These are phyloP conservation scores for Phytopythium kandeliae DNA, from an alignment of 352 stramenopile genomes.

Conservation along the genomic window DNA sequence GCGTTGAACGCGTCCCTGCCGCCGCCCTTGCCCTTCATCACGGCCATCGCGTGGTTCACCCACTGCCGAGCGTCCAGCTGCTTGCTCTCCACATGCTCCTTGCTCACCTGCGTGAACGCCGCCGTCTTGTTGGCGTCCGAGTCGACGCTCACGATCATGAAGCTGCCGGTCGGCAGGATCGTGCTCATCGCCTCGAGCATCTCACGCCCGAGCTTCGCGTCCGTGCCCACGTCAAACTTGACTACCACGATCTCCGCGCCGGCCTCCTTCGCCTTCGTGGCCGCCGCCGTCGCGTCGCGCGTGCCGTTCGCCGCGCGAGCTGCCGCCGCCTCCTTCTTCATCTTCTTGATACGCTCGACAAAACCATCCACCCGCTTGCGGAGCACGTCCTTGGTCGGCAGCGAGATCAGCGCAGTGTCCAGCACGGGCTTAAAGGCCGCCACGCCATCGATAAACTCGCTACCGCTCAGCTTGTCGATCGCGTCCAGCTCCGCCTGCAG, in stretches of 20 bases:
- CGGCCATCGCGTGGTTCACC: constrained; percentile 88
- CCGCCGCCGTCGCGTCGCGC: constrained; percentile 46
- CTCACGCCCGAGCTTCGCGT: constrained; percentile 93
- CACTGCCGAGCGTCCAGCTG: constrained; percentile 90
- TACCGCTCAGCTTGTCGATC: constrained; percentile 59
- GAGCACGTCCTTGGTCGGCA: constrained; percentile 88
- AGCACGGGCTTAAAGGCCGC: constrained; percentile 90
- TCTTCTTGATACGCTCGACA: constrained; percentile 76
- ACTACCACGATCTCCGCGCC: constrained; percentile 77
- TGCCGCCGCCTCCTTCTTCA: constrained; percentile 69
- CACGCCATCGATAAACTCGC: constrained; percentile 83
- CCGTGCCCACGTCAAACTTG: constrained; percentile 90
- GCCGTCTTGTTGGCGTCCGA: constrained; percentile 91
- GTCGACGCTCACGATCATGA: constrained; percentile 92
- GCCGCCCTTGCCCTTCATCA: constrained; percentile 93
- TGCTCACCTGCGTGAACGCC: constrained; percentile 90
- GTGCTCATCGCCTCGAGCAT: constrained; percentile 90
- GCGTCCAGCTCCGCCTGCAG: constrained; percentile 70
- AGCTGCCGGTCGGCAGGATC: constrained; percentile 77
- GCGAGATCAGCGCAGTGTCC: constrained; percentile 81
- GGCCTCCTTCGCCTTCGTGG: constrained; percentile 51
- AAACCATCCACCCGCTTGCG: constrained; percentile 70
- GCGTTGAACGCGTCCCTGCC: constrained; percentile 86
- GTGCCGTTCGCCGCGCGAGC: constrained; percentile 65
- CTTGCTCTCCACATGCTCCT: constrained; percentile 59